phyloP scores from a whole-genome alignment of 257 asterid genomes.

The Solanum sejunctum region DNA sequence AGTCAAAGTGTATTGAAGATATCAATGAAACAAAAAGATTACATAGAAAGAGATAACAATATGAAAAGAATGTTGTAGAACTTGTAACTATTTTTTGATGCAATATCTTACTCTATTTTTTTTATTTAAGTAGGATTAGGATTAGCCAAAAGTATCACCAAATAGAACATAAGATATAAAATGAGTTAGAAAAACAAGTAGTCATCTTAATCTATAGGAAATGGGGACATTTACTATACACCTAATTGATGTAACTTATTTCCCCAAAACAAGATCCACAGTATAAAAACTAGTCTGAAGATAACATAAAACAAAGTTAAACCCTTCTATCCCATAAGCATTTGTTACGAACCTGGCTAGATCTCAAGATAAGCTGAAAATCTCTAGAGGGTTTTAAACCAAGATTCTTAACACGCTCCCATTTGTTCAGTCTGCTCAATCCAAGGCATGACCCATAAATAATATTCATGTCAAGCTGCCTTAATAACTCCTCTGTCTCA shows the following conservation, averaged over 20 bases:
- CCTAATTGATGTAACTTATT: neutral
- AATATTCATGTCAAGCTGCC: constrained; percentile 15
- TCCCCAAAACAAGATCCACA: neutral
- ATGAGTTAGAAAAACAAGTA: neutral
- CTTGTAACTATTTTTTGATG: neutral
- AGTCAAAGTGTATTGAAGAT: neutral
- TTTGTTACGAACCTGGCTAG: neutral
- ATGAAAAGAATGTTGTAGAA: neutral
- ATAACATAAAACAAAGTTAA: neutral
- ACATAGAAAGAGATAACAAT: neutral
- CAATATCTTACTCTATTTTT: neutral
- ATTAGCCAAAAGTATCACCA: neutral
- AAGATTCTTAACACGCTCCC: constrained; percentile 11
- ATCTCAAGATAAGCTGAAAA: neutral
- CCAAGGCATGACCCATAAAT: constrained; percentile 16
- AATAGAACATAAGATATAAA: neutral
- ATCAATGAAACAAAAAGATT: neutral
- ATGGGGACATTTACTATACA: neutral
- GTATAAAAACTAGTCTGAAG: neutral
- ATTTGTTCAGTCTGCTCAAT: constrained; percentile 10
- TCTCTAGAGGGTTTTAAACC: constrained; percentile 14
- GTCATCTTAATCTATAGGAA: neutral
- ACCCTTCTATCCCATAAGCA: neutral
- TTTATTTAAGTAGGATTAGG: neutral
- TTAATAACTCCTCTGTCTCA: constrained; percentile 1